These are phyloP conservation scores for Tylopilus sp. DNA, from an alignment of 1,284 basidiomycete genomes.

Conservation along the genomic window DNA sequence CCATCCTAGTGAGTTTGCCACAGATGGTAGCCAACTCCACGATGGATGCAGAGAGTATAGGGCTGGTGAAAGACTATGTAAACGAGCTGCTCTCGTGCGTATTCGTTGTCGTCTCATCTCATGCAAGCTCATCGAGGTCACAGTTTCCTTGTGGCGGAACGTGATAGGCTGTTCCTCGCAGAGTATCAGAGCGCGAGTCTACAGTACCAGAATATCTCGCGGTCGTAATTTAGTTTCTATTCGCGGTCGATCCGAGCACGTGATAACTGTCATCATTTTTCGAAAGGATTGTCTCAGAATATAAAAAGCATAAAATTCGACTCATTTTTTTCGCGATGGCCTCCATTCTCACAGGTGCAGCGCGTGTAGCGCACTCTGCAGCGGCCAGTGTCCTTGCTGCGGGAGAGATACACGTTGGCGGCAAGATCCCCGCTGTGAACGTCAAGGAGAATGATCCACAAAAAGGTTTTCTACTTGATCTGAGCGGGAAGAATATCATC, in stretches of 20 bases:
- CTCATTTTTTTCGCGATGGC: conserved; percentile 37
- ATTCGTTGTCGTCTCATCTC: conserved; percentile 1
- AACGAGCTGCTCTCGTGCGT: conserved; percentile 85
- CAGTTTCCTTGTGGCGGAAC: conserved; percentile 69
- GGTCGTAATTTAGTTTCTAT: conserved; percentile 46
- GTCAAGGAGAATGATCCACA: conserved; percentile 59
- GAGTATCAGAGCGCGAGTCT: conserved; percentile 72
- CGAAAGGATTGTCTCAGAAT: too few relatives aligned
- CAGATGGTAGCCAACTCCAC: conserved; percentile 85
- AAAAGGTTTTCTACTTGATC: conserved; percentile 46
- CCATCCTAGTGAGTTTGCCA: conserved; percentile 59
- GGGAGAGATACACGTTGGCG: conserved; percentile 49
- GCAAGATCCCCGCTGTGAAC: conserved; percentile 43
- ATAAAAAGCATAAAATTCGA: conserved; percentile 2
- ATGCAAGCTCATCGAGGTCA: not conserved
- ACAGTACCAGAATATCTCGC: conserved; percentile 72
- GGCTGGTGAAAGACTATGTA: conserved; percentile 83
- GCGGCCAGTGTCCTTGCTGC: conserved; percentile 47
- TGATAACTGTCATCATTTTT: conserved; percentile 15
- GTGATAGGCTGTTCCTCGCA: conserved; percentile 61
- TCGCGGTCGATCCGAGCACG: too few relatives aligned
- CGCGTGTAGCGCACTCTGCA: conserved; percentile 52
- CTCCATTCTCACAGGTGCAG: conserved; percentile 43
- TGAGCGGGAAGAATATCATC: conserved; percentile 68
- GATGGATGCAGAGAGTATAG: conserved; percentile 87